Conservation (phyloP, 176 grass and related monocot species). For the Oryza meridionalis region DNA sequence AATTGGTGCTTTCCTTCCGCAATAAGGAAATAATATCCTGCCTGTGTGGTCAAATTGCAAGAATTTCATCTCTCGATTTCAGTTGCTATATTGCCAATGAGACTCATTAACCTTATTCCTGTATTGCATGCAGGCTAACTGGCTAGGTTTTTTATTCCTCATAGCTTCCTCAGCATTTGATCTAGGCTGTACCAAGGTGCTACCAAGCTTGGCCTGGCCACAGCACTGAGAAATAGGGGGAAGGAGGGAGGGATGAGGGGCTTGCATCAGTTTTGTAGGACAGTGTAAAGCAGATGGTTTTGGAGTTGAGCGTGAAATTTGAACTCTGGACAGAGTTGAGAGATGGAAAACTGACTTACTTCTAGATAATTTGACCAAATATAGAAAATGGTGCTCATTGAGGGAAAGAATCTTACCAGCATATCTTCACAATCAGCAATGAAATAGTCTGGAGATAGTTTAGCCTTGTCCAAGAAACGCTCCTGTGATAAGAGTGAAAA, state of each 20-base stretch:
- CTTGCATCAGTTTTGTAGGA: neutral
- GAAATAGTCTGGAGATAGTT: slow-evolving; percentile 95
- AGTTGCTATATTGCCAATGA: too few species aligned
- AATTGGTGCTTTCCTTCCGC: too few species aligned
- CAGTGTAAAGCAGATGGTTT: neutral
- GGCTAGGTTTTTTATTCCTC: neutral
- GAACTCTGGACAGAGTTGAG: neutral
- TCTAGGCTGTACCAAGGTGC: neutral
- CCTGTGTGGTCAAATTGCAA: neutral
- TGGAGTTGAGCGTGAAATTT: neutral
- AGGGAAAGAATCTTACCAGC: slow-evolving; percentile 55
- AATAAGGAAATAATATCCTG: neutral
- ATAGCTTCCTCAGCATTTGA: neutral
- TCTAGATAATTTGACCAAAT: slow-evolving; percentile 21
- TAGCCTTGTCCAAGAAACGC: slow-evolving; percentile 85
- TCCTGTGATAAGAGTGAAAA: slow-evolving; percentile 64
- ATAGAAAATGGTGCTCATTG: slow-evolving; percentile 23
- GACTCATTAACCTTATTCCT: neutral
- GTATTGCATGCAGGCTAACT: neutral
- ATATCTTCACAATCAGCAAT: slow-evolving; percentile 89
- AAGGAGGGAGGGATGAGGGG: neutral
- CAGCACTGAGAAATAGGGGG: neutral
- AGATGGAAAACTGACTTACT: neutral
- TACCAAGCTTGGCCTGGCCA: neutral
- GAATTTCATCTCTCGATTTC: neutral